phyloP scores from a whole-genome alignment of 306 rosid genomes.

The Castanea sativa region DNA sequence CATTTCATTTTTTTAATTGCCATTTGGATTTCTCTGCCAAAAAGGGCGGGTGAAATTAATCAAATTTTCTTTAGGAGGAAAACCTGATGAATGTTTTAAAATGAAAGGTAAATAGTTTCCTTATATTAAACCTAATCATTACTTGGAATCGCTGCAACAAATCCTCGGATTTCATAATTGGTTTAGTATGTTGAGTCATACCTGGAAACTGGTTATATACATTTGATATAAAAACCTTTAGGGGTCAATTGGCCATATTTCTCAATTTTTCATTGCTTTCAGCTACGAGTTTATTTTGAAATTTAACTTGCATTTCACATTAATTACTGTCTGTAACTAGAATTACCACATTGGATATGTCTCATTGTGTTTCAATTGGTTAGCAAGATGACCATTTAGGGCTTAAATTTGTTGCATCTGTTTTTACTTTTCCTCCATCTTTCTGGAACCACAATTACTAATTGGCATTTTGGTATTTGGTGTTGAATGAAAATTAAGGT shows the following conservation, averaged over 20 bases:
- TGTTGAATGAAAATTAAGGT: conserved; percentile 44
- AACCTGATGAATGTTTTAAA: background rate
- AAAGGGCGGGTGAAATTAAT: background rate
- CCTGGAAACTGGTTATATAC: background rate
- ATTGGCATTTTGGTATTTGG: background rate
- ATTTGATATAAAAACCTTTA: background rate
- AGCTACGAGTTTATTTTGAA: background rate
- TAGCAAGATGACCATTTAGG: conserved; percentile 2
- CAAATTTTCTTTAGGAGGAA: background rate
- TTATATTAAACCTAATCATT: background rate
- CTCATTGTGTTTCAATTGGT: background rate
- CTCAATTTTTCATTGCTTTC: background rate
- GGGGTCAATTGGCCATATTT: background rate
- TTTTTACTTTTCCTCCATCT: background rate
- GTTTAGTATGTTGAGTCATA: background rate
- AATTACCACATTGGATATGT: background rate
- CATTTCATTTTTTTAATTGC: background rate
- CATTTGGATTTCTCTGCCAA: background rate
- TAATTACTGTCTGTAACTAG: background rate
- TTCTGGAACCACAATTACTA: background rate
- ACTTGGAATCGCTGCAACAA: background rate
- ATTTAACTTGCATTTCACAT: background rate
- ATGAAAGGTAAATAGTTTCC: background rate
- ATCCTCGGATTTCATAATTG: background rate
- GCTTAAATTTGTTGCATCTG: background rate